Evolutionary conservation across 768 basidiomycete species (phyloP), one percentile per base, ranked within the genome.

Genomic region (Antrodiella citrinella): DNA sequence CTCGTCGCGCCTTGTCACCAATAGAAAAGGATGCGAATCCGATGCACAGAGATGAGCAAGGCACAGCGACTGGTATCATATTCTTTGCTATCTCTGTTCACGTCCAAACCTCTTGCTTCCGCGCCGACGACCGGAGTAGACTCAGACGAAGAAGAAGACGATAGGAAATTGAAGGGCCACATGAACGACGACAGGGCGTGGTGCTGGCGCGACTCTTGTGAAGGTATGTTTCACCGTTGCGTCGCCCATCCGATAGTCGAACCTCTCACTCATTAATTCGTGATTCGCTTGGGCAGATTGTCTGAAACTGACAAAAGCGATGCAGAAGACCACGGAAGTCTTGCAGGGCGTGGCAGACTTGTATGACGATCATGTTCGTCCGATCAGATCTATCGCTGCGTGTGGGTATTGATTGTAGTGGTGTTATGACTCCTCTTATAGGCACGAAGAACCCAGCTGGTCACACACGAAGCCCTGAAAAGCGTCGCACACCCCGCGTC

Each of bases 191-290:
- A 86, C 21, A 84, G 86, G 1, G 89, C 86, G 2, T 88, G 91
- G 86, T 91, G 89, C 63, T 94, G 90, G 89, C 74, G 81, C 21
- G 87, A 92, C 48, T 74, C 73, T 2, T 91, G 90, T 61, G 65
- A 75, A 62, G 81, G 87, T 86, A 57, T 12, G 68, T 45, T n/a
- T n/a, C n/a, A n/a, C n/a, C n/a, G n/a, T n/a, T n/a, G n/a, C n/a
- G n/a, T n/a, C n/a, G n/a, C n/a, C n/a, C n/a, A n/a, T n/a, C n/a
- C n/a, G n/a, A n/a, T n/a, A n/a, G n/a, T n/a, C n/a, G n/a, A n/a
- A n/a, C n/a, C n/a, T n/a, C n/a, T n/a, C n/a, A n/a, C n/a, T n/a
- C n/a, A n/a, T n/a, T n/a, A n/a, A n/a, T n/a, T n/a, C n/a, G n/a
- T n/a, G n/a, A n/a, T n/a, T n/a, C n/a, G n/a, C n/a, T n/a, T n/a